Evolutionary conservation across 345 rosid species (phyloP), one percentile per base, ranked within the genome.

Genomic region (Rhodamnia argentea): DNA sequence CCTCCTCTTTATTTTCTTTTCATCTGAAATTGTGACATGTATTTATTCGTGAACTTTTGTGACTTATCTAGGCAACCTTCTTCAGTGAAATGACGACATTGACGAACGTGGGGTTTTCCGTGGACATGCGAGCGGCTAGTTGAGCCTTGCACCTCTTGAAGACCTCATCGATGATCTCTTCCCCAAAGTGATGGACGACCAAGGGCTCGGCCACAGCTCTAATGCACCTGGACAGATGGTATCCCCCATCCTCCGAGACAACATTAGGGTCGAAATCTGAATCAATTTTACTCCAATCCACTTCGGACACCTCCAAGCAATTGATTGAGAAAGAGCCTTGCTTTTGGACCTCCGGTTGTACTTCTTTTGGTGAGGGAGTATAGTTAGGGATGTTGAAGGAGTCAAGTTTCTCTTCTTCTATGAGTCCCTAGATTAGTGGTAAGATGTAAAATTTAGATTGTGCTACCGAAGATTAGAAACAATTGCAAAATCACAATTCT

Each of bases 301-400:
- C 89, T 88, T 88, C 87, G 13, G 90, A 87, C 1, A 87, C 90
- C 84, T 90, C 92, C 82, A 90, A 83, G 1, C 85, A 86, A 81
- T 92, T 86, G 4, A 93, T 59, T n/a, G 7, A 11, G 62, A 91
- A 93, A 6, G 93, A 90, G 14, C 96, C 92, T 88, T 92, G 92
- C 52, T 86, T 87, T 37, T 40, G 5, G 58, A 91, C 90, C 83
- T 87, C 89, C 1, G 84, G 40, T 86, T 85, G 86, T 56, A 93
- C 91, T 86, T 93, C 96, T 4, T 12, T 40, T 13, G 91, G 89
- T 9, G 94, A 92, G 64, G 94, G 93, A 50, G 90, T 90, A 82
- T 92, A 93, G 1, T 86, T 84, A 13, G 94, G 95, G 56, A 93
- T 88, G 87, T 93, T 92, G 86, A 93, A 93, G n/a, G 91, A 82